Base-by-base conservation (phyloP, 495 filamentous ascomycete genomes). In the Neurospora sp. region DNA sequence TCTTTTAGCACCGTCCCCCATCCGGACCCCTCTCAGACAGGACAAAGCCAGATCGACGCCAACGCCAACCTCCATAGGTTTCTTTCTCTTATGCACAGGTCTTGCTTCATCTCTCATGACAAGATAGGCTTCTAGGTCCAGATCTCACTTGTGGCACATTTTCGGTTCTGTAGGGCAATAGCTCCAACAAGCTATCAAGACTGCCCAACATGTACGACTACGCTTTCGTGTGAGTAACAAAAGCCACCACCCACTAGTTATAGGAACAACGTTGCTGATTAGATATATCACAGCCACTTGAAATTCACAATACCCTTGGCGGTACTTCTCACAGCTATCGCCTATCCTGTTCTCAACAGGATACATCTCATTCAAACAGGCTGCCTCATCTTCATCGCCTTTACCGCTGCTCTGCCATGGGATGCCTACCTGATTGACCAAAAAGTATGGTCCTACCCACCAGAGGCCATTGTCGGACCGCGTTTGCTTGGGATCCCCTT, bases 401-500 rank as follows among this genome's bases (percentile, higher is more conserved):
- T 92, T 60, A 73, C 84, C 35, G 86, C 88, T 0, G 91, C 91
- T 2, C 87, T 89, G 37, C 91, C 91, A 37, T 93, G 91, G 91
- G 91, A 92, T 75, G 90, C 90, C 10, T 91, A 92, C 80, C 81
- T 93, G 20, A 89, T 93, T 76, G 84, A 84, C 46, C 84, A 79
- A 70, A 81, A 83, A 71, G 85, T 93, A 77, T 92, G 91, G 91
- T 89, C 87, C n/a, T 93, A 92, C 77, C 90, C 91, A 10, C 77
- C 83, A 11, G 80, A 86, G 60, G 90, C 84, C 8, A 84, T 92
- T 23, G 69, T 89, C 44, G 91, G 91, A 2, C 84, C 81, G 18
- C 87, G 82, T 2, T 78, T 92, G 23, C 87, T 88, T 76, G 78
- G 78, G 7, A 89, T 93, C 70, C 91, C 91, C 0, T 75, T 85